These are phyloP conservation scores for Phytophthora syringae DNA, from an alignment of 352 stramenopile genomes.

Conservation along the genomic window DNA sequence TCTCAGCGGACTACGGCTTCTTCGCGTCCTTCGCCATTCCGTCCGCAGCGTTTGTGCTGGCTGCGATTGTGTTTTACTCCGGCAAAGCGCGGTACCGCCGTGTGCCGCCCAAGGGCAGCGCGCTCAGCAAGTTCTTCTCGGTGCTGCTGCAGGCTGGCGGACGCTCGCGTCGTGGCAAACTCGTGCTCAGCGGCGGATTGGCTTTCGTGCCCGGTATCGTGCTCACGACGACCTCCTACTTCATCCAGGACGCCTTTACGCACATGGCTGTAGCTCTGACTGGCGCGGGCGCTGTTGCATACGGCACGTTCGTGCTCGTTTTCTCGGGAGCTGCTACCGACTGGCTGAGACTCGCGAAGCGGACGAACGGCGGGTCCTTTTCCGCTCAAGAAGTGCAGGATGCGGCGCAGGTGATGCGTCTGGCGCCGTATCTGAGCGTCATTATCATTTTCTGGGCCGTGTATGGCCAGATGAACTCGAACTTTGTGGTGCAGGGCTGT, in stretches of 20 bases:
- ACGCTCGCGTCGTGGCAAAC: conserved; percentile 59
- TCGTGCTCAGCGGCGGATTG: conserved; percentile 78
- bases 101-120: conserved; percentile 79
- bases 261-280: conserved; percentile 69
- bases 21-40: conserved; percentile 90
- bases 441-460: conserved; percentile 90
- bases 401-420: conserved; percentile 75
- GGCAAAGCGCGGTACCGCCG: conserved; percentile 69
- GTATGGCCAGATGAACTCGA: conserved; percentile 85
- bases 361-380: conserved; percentile 64
- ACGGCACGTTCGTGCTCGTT: conserved; percentile 77
- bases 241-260: conserved; percentile 60
- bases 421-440: conserved; percentile 83
- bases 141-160: conserved; percentile 70
- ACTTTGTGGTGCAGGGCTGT: conserved; percentile 89
- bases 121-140: conserved; percentile 72
- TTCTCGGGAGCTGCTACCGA: conserved; percentile 62
- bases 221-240: conserved; percentile 83
- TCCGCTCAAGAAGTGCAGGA: conserved; percentile 68
- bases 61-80: conserved; percentile 81
- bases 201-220: conserved; percentile 79
- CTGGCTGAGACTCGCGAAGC: conserved; percentile 62
- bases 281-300: conserved; percentile 60
- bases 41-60: conserved; percentile 79
- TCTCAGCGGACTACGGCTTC: conserved; percentile 86